phyloP scores from a whole-genome alignment of 2,329 filamentous ascomycete genomes.

The Juglanconis oblonga region DNA sequence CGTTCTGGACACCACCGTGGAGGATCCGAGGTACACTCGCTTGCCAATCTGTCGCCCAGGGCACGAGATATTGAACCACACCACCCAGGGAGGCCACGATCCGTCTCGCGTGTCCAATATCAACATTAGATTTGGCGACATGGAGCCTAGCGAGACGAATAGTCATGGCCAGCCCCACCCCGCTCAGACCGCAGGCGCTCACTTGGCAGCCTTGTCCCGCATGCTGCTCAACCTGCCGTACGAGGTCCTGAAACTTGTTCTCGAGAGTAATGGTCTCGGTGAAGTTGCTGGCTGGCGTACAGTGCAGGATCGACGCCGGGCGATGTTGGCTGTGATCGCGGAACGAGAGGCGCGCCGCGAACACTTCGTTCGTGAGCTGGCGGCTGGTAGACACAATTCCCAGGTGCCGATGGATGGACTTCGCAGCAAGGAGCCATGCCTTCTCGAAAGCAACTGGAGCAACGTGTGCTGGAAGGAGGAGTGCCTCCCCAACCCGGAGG shows the following conservation, averaged over 20 bases:
- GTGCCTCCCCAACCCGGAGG: conserved; percentile 36
- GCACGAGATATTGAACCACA: background rate
- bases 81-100: background rate
- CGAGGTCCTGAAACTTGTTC: conserved; percentile 59
- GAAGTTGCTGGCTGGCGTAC: conserved; percentile 49
- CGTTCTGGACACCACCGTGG: conserved; percentile 42
- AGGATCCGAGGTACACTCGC: conserved; percentile 26
- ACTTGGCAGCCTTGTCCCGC: conserved; percentile 57
- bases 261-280: conserved; percentile 59
- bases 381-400: conserved; percentile 5
- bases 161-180: conserved; percentile 35
- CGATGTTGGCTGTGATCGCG: conserved; percentile 47
- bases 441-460: conserved; percentile 33
- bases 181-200: conserved; percentile 25
- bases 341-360: conserved; percentile 57
- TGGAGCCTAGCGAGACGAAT: conserved; percentile 25
- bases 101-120: conserved; percentile 20
- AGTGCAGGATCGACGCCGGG: conserved; percentile 43
- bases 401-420: conserved; percentile 25
- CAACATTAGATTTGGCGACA: conserved; percentile 29
- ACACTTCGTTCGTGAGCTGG: conserved; percentile 21
- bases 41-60: conserved; percentile 18
- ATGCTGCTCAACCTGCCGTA: conserved; percentile 70
- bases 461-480: conserved; percentile 49
- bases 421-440: conserved; percentile 27